Evolutionary conservation across 2,329 filamentous ascomycete genomes (phyloP), one percentile per base, ranked within the genome.

Genomic region (Sporothrix variecibatus): DNA sequence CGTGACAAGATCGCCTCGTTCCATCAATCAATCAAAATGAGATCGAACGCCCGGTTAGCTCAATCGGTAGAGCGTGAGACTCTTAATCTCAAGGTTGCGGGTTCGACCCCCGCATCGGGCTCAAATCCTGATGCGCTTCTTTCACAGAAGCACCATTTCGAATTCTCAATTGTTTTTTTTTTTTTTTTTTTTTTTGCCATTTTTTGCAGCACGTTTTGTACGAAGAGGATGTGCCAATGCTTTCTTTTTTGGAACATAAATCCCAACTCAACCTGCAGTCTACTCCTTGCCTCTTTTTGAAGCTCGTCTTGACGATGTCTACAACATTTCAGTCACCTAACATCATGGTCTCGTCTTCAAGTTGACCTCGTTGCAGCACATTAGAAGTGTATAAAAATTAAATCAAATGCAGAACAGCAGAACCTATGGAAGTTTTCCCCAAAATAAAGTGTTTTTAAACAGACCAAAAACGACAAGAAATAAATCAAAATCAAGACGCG

Each of bases 31-130:
- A 23, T 26, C 74, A 76, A 75, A 77, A 76, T 65, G 72, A 77
- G 75, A 75, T 73, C 73, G 38, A 75, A 76, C 76, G 86, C 86
- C 86, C 84, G 86, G 86, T 85, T 90, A 90, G 88, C 88, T 90
- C 88, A 90, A 89, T 90, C 87, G 87, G 87, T 91, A 91, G 89
- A 91, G 89, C 89, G 89, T 91, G 86, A 90, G 89, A 91, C 89
- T 91, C 89, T 88, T 88, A 88, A 87, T 79, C 78, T 78, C 76
- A 79, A 78, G 77, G 78, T 79, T 79, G 78, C 77, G 78, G 78
- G 78, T 79, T 79, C 78, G 85, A 86, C 83, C 84, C 85, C 85
- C 84, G 83, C 84, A 82, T 84, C 79, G 81, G 82, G 83, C 83
- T 84, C 82, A 83, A 83, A 80, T 83, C 82, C 82, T 78, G 80